phyloP scores from a whole-genome alignment of 176 grass and related monocot species.

The Metroxylon sagu region DNA sequence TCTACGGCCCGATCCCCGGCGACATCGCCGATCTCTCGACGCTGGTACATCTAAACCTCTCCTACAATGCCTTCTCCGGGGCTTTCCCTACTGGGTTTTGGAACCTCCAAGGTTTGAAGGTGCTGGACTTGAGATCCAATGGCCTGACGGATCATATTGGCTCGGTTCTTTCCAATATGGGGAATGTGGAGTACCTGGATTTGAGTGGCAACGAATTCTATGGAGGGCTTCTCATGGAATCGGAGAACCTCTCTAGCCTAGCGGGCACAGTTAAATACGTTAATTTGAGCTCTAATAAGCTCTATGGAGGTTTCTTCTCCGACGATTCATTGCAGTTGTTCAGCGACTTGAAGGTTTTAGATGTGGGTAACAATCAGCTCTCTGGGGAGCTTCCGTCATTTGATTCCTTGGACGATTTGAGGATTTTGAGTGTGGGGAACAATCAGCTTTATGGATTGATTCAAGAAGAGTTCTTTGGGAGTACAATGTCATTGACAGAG shows the following conservation, averaged over 20 bases:
- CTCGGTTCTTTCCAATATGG: constrained; percentile 48
- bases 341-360: constrained; percentile 73
- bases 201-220: constrained; percentile 76
- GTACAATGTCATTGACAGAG: constrained; percentile 51
- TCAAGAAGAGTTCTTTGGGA: constrained; percentile 53
- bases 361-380: constrained; percentile 74
- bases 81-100: constrained; percentile 49
- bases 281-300: constrained; percentile 81
- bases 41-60: constrained; percentile 81
- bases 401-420: constrained; percentile 56
- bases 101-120: constrained; percentile 68
- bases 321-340: constrained; percentile 51
- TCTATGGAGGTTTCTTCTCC: constrained; percentile 56
- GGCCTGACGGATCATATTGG: constrained; percentile 65
- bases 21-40: constrained; percentile 62
- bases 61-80: constrained; percentile 65
- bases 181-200: constrained; percentile 71
- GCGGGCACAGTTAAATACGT: constrained; percentile 80
- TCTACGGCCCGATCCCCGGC: constrained; percentile 73
- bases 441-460: constrained; percentile 60
- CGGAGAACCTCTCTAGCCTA: constrained; percentile 38
- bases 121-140: constrained; percentile 72
- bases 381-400: constrained; percentile 52
- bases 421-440: constrained; percentile 38
- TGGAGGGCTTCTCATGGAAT: constrained; percentile 43